Evolutionary conservation across 2,329 filamentous ascomycete genomes (phyloP), one percentile per base, ranked within the genome.

Genomic region (Fusarium poae): DNA sequence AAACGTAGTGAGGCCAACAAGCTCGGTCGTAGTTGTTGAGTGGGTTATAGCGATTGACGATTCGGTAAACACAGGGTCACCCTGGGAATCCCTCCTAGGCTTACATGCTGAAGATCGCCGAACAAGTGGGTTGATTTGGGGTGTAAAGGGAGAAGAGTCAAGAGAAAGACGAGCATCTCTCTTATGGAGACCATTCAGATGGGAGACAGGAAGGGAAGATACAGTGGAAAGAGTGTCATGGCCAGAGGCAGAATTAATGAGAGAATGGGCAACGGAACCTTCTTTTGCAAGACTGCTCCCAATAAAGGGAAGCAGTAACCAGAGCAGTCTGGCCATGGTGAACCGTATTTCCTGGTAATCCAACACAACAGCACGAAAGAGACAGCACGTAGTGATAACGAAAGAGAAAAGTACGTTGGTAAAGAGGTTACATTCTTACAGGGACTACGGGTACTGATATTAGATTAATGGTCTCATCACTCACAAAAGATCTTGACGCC

Each of bases 221-320:
- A n/a, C 16, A 56, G 43, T 16, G 32, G 39, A 68, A 68, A 29
- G 65, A 68, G 50, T 51, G 65, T 51, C 53, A 56, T 35, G 60
- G 54, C 54, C 54, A 48, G 65, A 68, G 35, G 60, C 51, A 68
- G 65, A 68, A 50, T 65, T 30, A 68, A 68, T 25, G 59, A 68
- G 56, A 68, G 48, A 35, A 55, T 60, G 49, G 44, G 30, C 25
- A 68, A 68, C 65, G 16, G 65, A 57, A 68, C 65, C 65, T 68
- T 68, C 59, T 68, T 68, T 68, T 57, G 65, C 65, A 62, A 68
- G 34, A 49, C 65, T 39, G 43, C 60, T 53, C 27, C 65, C 65
- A 45, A 57, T 12, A 0, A 68, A 57, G 48, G 65, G 65, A 44
- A 68, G 54, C 54, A 68, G 55, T 46, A 68, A 35, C 65, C 65